These are phyloP conservation scores for Syncephalastrum monosporum DNA, from an alignment of 371 early-diverging fungal species.

Conservation along the genomic window DNA sequence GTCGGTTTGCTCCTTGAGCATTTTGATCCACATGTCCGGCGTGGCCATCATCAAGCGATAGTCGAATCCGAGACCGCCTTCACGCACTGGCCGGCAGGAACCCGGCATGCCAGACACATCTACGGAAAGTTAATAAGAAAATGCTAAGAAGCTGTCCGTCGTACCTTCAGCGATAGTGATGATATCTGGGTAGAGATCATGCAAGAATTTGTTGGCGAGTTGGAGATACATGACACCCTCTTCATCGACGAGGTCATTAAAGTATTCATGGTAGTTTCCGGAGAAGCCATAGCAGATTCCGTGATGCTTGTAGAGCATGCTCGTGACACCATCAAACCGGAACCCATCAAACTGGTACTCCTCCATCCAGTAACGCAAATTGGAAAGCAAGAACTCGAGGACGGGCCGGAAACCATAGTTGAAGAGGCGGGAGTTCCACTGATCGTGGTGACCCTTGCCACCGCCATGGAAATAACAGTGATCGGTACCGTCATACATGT, in stretches of 20 bases:
- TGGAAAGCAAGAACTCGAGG: slow-evolving; percentile 90
- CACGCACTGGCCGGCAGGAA: slow-evolving; percentile 84
- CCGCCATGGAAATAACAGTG: slow-evolving; percentile 96
- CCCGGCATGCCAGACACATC: slow-evolving; percentile 99
- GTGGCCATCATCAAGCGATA: slow-evolving; percentile 97
- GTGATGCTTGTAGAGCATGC: slow-evolving; percentile 94
- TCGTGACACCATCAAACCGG: slow-evolving; percentile 97
- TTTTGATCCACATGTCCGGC: slow-evolving; percentile 99
- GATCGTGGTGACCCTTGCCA: slow-evolving; percentile 80
- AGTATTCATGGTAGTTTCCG: slow-evolving; percentile 93
- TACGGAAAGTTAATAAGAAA: slow-evolving; percentile 10
- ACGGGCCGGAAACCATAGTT: slow-evolving; percentile 92
- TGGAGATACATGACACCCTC: slow-evolving; percentile 89
- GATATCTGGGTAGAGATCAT: slow-evolving; percentile 72
- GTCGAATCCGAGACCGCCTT: slow-evolving; percentile 97
- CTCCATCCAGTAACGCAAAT: slow-evolving; percentile 89
- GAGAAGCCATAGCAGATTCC: slow-evolving; percentile 93
- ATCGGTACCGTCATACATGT: slow-evolving; percentile 94
- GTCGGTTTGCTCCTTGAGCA: slow-evolving; percentile 88
- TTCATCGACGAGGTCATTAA: slow-evolving; percentile 79
- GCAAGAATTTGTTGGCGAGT: slow-evolving; percentile 88
- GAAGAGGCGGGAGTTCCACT: slow-evolving; percentile 94
- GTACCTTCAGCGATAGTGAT: slow-evolving; percentile 90
- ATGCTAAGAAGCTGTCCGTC: not conserved
- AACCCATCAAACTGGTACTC: slow-evolving; percentile 95